These are phyloP conservation scores for Phyllosticta capitalensis DNA, from an alignment of 2,329 filamentous ascomycete genomes.

Conservation along the genomic window DNA sequence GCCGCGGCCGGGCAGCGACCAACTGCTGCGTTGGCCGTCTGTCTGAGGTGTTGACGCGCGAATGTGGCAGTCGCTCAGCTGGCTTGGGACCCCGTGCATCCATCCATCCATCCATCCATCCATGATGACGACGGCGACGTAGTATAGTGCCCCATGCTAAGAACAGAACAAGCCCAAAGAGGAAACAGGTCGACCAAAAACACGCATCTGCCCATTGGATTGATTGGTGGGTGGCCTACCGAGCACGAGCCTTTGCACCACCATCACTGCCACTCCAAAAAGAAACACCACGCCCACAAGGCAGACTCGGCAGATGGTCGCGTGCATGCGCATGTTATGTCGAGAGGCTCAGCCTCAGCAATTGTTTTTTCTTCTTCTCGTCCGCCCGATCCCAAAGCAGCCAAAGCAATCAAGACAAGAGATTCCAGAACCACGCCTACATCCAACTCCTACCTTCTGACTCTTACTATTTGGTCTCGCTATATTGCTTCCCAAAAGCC, in stretches of 20 bases:
- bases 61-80: not conserved
- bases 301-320: not conserved
- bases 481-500: not conserved
- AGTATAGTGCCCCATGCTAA: too few species aligned
- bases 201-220: not conserved
- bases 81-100: not conserved
- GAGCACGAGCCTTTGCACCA: not conserved
- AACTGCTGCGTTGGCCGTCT: not conserved
- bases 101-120: too few species aligned
- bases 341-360: not conserved
- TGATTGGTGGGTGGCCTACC: not conserved
- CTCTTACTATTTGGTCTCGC: too few species aligned
- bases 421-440: not conserved
- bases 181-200: not conserved
- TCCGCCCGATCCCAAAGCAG: not conserved
- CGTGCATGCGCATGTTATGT: not conserved
- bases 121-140: too few species aligned
- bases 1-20: not conserved
- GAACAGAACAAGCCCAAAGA: not conserved
- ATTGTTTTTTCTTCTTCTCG: not conserved
- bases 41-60: not conserved
- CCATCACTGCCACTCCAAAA: not conserved
- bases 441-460: too few species aligned
- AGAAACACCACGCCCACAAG: not conserved
- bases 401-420: not conserved